phyloP scores from a whole-genome alignment of 2,329 filamentous ascomycete species.

The Fonsecaea multimorphosa region DNA sequence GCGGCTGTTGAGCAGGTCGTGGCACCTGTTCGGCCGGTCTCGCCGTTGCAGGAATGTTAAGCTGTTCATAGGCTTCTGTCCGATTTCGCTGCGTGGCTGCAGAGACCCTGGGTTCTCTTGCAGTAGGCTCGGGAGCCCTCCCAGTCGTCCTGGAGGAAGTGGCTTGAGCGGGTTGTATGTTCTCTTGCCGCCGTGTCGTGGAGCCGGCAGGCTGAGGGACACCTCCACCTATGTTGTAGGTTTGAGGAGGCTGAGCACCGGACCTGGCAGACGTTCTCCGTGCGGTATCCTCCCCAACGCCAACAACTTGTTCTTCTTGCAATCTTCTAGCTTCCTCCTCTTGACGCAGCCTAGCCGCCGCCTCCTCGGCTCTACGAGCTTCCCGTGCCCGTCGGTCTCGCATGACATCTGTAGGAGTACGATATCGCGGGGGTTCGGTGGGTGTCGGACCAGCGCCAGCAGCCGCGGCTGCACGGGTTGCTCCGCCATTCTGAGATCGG shows the following conservation, averaged over 20 bases:
- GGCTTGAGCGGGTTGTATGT: slow-evolving; percentile 38
- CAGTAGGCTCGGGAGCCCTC: slow-evolving; percentile 36
- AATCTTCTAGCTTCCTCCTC: slow-evolving; percentile 49
- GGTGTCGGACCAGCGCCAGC: slow-evolving; percentile 55
- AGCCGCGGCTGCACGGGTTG: slow-evolving; percentile 53
- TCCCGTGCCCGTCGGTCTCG: slow-evolving; percentile 80
- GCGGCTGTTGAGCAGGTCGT: slow-evolving; percentile 33
- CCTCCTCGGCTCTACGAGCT: slow-evolving; percentile 70
- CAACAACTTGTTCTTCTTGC: slow-evolving; percentile 65
- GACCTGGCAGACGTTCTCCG: slow-evolving; percentile 39
- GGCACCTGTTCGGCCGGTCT: slow-evolving; percentile 24
- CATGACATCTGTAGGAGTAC: slow-evolving; percentile 91
- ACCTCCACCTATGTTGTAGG: slow-evolving; percentile 29
- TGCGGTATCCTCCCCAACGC: slow-evolving; percentile 58
- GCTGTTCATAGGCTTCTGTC: slow-evolving; percentile 39
- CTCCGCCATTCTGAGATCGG: slow-evolving; percentile 62
- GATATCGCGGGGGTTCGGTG: slow-evolving; percentile 66
- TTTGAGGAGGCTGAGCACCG: slow-evolving; percentile 28
- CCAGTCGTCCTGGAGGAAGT: slow-evolving; percentile 25
- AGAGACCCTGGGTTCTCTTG: slow-evolving; percentile 31
- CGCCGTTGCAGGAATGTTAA: slow-evolving; percentile 36
- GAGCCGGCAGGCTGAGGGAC: slow-evolving; percentile 19
- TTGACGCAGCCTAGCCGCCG: slow-evolving; percentile 63
- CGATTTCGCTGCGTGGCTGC: slow-evolving; percentile 36
- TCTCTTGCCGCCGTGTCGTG: slow-evolving; percentile 33